Evolutionary conservation across 768 basidiomycete species (phyloP).

Genomic region (Russula lepida): DNA sequence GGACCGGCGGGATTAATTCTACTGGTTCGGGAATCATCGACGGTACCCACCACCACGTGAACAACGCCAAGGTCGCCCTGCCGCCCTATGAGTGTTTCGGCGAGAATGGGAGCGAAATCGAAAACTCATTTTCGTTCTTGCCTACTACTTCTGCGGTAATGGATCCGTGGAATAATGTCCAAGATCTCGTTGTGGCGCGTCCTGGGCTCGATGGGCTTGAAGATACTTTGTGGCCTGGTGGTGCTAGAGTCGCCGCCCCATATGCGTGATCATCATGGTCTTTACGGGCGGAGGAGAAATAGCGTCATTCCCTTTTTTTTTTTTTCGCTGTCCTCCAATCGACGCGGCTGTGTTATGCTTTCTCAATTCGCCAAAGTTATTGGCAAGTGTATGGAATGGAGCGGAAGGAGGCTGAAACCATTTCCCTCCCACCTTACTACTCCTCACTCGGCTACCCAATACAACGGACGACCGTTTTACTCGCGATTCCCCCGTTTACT

Average conservation of each 20-base stretch:
- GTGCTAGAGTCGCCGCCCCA: constrained; percentile 3
- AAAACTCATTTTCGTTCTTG: constrained; percentile 11
- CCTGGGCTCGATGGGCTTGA: constrained; percentile 4
- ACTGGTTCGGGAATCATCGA: neutral
- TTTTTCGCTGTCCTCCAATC: neutral
- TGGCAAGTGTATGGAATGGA: neutral
- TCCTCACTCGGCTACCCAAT: neutral
- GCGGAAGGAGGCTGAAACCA: neutral
- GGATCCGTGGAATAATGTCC: constrained; percentile 10
- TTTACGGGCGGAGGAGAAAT: neutral
- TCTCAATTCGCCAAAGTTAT: neutral
- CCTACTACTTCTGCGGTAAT: neutral
- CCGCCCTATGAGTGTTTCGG: neutral
- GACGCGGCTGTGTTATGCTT: neutral
- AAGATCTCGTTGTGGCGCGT: constrained; percentile 2
- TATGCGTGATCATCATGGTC: constrained; percentile 6
- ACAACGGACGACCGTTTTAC: neutral
- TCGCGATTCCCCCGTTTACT: neutral
- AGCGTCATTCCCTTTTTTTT: neutral
- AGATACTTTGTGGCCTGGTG: constrained; percentile 5
- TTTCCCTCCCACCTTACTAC: neutral
- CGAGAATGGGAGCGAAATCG: neutral
- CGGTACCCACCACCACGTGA: neutral
- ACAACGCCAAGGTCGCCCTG: neutral
- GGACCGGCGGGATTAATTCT: constrained; percentile 3